These are phyloP conservation scores for Dispira simplex DNA, from an alignment of 192 early-diverging fungal species.

Conservation along the genomic window DNA sequence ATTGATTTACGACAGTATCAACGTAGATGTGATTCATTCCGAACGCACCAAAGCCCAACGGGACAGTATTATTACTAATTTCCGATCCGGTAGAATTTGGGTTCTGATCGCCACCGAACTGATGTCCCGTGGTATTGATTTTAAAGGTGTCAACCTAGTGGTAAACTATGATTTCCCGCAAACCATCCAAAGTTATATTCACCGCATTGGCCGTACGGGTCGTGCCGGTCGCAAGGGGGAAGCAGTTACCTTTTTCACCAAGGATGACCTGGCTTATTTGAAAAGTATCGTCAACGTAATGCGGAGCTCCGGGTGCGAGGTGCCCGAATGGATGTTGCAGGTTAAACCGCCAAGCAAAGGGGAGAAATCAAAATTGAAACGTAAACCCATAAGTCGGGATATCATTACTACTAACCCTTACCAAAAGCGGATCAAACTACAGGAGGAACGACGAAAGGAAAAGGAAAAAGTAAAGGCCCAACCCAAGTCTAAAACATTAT, in stretches of 20 bases:
- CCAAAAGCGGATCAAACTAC: too few species aligned
- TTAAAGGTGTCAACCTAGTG: conserved; percentile 92
- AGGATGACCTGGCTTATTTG: conserved; percentile 78
- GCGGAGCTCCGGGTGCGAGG: conserved; percentile 85
- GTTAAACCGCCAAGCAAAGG: conserved; percentile 56
- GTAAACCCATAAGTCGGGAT: neutral
- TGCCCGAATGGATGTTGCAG: conserved; percentile 95
- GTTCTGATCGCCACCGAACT: conserved; percentile 93
- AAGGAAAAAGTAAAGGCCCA: too few species aligned
- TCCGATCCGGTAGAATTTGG: conserved; percentile 84
- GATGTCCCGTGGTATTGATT: conserved; percentile 97
- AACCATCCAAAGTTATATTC: conserved; percentile 83
- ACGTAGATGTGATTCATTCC: conserved; percentile 96
- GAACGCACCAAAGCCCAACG: conserved; percentile 89
- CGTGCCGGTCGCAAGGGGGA: conserved; percentile 83
- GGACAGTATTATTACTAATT: conserved; percentile 77
- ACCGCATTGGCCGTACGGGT: conserved; percentile 96
- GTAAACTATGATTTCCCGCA: conserved; percentile 99
- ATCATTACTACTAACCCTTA: neutral
- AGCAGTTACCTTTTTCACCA: conserved; percentile 92
- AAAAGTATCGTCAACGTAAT: conserved; percentile 95
- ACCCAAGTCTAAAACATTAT: too few species aligned
- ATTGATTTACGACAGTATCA: conserved; percentile 92
- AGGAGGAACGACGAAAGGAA: too few species aligned
- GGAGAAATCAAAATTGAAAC: conserved; percentile 1